Evolutionary conservation across 2,329 filamentous ascomycete species (phyloP), one percentile per base, ranked within the genome.

Genomic region (Arthrobotrys megalospora): DNA sequence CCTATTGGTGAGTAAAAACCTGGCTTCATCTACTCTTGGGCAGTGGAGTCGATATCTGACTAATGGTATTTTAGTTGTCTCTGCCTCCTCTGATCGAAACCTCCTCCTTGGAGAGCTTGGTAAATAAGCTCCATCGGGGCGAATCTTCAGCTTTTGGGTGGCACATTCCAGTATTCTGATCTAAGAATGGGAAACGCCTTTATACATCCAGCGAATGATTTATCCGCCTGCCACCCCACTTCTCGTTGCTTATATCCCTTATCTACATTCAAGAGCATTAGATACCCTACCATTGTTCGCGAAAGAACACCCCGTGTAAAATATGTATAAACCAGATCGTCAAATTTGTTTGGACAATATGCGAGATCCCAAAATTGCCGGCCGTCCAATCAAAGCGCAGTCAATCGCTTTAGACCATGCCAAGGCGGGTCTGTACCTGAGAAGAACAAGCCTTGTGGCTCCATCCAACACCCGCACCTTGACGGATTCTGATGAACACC

Each of bases 51-150:
- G 14, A n/a, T 58, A 50, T 66, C 79, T 70, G 24, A 60, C 43
- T 21, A n/a, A 12, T 11, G 1, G 12, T 14, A 60, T 43, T 14
- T 28, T 81, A 97, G 93, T 97, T 84, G 88, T 97, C 50, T 96
- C 94, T 69, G 93, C 91, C 32, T 97, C 93, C 7, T 96, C 94
- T n/a, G 94, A 97, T 86, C 90, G 93, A 62, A 95, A 89, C 50
- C 88, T 97, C 83, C 87, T 97, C 80, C 87, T 97, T 5, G 94
- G 94, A 76, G 94, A 97, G 85, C 86, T 97, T 77, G 81, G 80
- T 43, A 82, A 80, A 69, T 82, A 79, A 79, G 75, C 36, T 53
- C 16, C 3, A 14, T 3, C 4, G n/a, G n/a, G 24, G 24, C 24
- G 24, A 28, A 28, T 28, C 24, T 28, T 28, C 24, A 28, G 24